Evolutionary conservation across 2,329 filamentous ascomycete genomes (phyloP).

Genomic region (Botrytis elliptica): DNA sequence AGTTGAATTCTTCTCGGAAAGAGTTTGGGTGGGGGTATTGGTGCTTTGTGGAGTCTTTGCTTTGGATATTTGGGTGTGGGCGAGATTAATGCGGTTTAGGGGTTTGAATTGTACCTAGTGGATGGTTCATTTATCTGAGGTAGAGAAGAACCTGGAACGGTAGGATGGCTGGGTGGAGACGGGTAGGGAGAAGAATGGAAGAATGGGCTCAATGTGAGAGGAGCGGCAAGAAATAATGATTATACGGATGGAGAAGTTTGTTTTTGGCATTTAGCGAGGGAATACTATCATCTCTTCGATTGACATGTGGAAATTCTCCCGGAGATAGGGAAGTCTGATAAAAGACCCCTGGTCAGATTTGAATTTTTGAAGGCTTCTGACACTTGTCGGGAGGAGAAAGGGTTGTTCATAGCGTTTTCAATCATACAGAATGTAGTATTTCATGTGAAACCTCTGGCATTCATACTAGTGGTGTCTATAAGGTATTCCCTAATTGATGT

Average conservation of each 20-base stretch:
- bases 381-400: background rate
- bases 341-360: background rate
- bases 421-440: background rate
- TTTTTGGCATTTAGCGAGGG: background rate
- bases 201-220: background rate
- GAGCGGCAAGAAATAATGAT: background rate
- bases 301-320: rapidly evolving
- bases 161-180: background rate
- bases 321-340: background rate
- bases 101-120: background rate
- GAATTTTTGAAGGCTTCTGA: background rate
- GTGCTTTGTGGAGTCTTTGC: background rate
- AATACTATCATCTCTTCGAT: background rate
- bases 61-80: background rate
- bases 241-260: background rate
- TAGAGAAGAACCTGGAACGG: background rate
- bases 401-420: background rate
- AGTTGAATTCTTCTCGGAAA: background rate
- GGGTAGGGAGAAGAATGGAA: background rate
- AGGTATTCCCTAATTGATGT: background rate
- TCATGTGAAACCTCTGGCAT: background rate
- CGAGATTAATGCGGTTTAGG: background rate
- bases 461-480: background rate
- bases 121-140: background rate
- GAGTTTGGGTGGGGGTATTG: background rate